Conservation (phyloP, 176 grass and related monocot genomes). For the Hsuehochloa calcarea region DNA sequence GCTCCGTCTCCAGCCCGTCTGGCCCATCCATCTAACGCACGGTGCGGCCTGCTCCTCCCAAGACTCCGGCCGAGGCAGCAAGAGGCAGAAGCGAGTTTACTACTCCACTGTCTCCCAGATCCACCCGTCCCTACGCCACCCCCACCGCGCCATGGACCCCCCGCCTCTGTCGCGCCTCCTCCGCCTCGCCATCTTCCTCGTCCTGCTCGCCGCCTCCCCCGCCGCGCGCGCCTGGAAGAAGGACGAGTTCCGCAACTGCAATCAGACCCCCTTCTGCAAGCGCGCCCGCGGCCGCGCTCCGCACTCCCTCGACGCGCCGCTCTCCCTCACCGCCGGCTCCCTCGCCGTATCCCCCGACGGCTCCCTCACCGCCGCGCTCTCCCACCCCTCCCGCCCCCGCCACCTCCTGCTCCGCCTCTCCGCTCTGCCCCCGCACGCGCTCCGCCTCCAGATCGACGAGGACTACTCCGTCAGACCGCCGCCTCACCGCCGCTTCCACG, state of each 20-base stretch:
- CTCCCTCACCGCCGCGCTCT: conserved; percentile 51
- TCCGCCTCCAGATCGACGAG: conserved; percentile 92
- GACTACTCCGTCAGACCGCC: conserved; percentile 45
- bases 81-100: background rate
- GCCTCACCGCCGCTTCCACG: conserved; percentile 64
- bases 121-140: conserved; percentile 9
- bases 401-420: conserved; percentile 78
- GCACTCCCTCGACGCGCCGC: conserved; percentile 70
- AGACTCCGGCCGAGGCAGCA: conserved; percentile 18
- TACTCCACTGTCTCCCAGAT: conserved; percentile 36
- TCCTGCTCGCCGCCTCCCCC: conserved; percentile 32
- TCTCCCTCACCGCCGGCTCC: conserved; percentile 53
- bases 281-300: conserved; percentile 60
- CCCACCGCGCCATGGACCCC: conserved; percentile 39
- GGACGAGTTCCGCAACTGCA: conserved; percentile 93
- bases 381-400: conserved; percentile 47
- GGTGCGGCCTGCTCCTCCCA: background rate
- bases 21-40: background rate
- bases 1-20: no score
- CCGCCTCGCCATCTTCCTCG: conserved; percentile 22
- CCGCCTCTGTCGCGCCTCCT: conserved; percentile 33
- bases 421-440: conserved; percentile 47
- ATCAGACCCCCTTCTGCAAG: conserved; percentile 94
- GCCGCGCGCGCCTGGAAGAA: conserved; percentile 73
- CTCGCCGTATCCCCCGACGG: conserved; percentile 56